Conservation (phyloP, 1,284 basidiomycete species). For the Moesziomyces sp. region DNA sequence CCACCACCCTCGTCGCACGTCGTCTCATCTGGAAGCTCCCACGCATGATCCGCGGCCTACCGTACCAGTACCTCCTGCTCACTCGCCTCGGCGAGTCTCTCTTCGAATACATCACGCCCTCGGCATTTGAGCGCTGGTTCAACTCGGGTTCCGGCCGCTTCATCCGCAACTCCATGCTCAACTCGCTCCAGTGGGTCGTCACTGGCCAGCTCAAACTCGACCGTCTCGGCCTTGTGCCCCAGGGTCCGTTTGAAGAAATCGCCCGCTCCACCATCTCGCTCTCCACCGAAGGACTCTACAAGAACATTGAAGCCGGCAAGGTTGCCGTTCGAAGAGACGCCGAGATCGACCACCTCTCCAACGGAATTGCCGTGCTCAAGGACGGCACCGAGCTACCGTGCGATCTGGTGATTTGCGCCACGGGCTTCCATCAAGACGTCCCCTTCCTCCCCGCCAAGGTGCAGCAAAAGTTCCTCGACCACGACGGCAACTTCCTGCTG, state of each 20-base stretch:
- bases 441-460: slow-evolving; percentile 46
- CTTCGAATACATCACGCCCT: slow-evolving; percentile 56
- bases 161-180: slow-evolving; percentile 53
- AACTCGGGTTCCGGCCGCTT: slow-evolving; percentile 29
- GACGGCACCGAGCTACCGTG: slow-evolving; percentile 38
- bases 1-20: slow-evolving; percentile 52
- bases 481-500: slow-evolving; percentile 53
- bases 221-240: slow-evolving; percentile 39
- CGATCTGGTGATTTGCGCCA: slow-evolving; percentile 52
- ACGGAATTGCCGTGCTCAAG: slow-evolving; percentile 25
- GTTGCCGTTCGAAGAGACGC: slow-evolving; percentile 29
- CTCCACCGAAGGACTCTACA: slow-evolving; percentile 55
- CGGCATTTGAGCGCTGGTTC: slow-evolving; percentile 43
- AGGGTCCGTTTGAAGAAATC: slow-evolving; percentile 55
- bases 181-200: slow-evolving; percentile 45
- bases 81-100: slow-evolving; percentile 55
- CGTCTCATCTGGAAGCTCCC: slow-evolving; percentile 61
- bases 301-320: slow-evolving; percentile 41
- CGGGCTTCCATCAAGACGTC: slow-evolving; percentile 54
- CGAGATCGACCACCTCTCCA: slow-evolving; percentile 22
- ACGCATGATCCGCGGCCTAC: slow-evolving; percentile 44
- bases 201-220: slow-evolving; percentile 45
- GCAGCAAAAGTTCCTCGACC: slow-evolving; percentile 49
- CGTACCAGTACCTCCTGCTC: slow-evolving; percentile 56
- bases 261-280: slow-evolving; percentile 55